Base-by-base conservation (phyloP, 2,329 filamentous ascomycete genomes). In the Xylariaceae sp. region DNA sequence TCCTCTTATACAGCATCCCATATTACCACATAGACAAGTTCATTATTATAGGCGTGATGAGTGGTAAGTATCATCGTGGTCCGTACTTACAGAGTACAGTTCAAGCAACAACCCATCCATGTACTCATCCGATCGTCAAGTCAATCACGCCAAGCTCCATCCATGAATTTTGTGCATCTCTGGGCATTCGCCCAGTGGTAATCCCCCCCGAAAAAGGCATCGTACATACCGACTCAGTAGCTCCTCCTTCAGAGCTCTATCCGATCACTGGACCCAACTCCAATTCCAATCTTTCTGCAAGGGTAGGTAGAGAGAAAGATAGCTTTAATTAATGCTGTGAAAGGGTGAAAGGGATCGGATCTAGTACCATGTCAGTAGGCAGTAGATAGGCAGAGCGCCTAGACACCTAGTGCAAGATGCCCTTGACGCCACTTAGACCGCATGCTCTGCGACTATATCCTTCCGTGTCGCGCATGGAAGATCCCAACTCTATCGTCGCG, bases 401-500 rank as follows among this genome's bases (percentile, higher is more conserved):
- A 49, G 15, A 49, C 47, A 49, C 49, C 37, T 62, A 62, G 60
- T 55, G 58, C 58, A 10, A 57, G 51, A 52, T 55, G 37, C 23
- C 55, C 52, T 18, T 54, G 30, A 50, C 17, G 11, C 23, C 17
- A 11, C 48, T 17, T 34, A 62, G 63, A 60, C 63, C 59, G 59
- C 62, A 64, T 66, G 49, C 57, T 39, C 30, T 18, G 18, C 39
- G 37, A 56, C 68, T 68, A 80, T 58, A 80, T 68, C 67, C 71
- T 73, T 15, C 82, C 85, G 73, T 90, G 86, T 61, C 89, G 82
- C 37, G 88, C 88, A 72, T 88, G 89, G 75, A 93, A 93, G 59
- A 93, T 87, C 34, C 88, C 85, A 56, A 91, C 85, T 73, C 90
- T 90, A 71, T 93, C 89, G 71, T 93, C 90, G 68, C 91, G 92